Evolutionary conservation across 768 basidiomycete species (phyloP), one percentile per base, ranked within the genome.

Genomic region (Dictyophora rubrovolvata): DNA sequence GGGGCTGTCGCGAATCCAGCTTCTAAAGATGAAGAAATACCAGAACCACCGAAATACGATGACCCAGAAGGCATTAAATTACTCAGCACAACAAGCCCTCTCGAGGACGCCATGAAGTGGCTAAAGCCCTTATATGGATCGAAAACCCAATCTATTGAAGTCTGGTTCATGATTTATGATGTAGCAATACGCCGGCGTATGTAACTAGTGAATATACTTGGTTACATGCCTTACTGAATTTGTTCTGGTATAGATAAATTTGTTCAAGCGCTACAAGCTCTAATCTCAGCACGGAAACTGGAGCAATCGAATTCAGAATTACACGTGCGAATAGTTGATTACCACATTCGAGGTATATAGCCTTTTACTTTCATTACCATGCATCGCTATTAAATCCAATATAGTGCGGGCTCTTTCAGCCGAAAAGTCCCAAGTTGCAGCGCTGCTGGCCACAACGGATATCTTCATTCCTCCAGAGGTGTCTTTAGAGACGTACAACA

Each of bases 61-160:
- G 93, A 95, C 67, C 89, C 89, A 0, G 83, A 87, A 18, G 95
- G 94, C 21, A 66, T 79, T 49, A 86, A 89, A 65, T 73, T 93
- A 5, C 71, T 93, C 34, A 70, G 74, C 23, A 74, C 77, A 17
- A 63, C 80, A 1, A 84, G 88, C 57, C 82, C 84, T 2, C 75
- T 97, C 5, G 90, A 89, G 49, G 79, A 80, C 16, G 93, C 93
- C 0, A 76, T 79, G 53, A 89, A 87, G 66, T 67, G 89, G 18
- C 73, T 95, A 22, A 72, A 71, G 21, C 87, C 87, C 2, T 69
- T 97, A 2, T 74, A 76, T 9, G 75, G 73, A 6, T 73, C 84
- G 17, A 79, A 77, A 0, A 69, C 72, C 12, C 68, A 75, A 2
- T 75, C 82, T 51, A 70, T 90, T 10, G 83, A 89, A 35, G 81